Evolutionary conservation across 2,329 filamentous ascomycete species (phyloP), one percentile per base, ranked within the genome.

Genomic region (Xylaria sp.): DNA sequence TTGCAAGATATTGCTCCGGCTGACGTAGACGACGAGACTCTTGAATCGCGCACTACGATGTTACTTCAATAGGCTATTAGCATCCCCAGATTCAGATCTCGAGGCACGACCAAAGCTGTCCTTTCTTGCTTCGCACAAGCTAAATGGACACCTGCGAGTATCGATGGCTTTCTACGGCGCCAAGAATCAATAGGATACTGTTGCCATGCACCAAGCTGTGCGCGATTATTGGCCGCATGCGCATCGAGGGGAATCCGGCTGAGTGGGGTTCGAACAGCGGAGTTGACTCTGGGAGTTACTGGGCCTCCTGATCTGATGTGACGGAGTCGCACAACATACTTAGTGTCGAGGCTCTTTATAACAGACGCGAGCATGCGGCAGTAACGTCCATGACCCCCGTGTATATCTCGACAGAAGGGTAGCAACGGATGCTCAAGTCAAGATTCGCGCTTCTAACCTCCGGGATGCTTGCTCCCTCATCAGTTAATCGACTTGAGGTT

Each of bases 1-100:
- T 60, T 52, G 44, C 18, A 8, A 32, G 13, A 52, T 3, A 44
- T 63, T 63, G 44, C 34, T 13, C 51, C 51, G 64, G 58, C 64
- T 62, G 41, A 62, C 57, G 51, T 62, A 66, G 56, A 56, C 57
- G 39, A 60, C 10, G 37, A 20, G 23, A n/a, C n/a, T 44, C 55
- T 52, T 51, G 25, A 9, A 23, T 32, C 9, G 20, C 34, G 32
- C 20, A 20, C 28, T 39, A 15, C 41, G 20, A 18, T 32, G 8
- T 25, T 46, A 32, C 18, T 3, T 54, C n/a, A n/a, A 46, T n/a
- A 28, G 23, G 1, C 39, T 18, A 32, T 58, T 1, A 13, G 15
- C 20, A 57, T 23, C 18, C 20, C 20, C 2, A 28, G 7, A 6
- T 32, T 41, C 18, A 12, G 13, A 28, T 23, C 12, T 28, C 13